Conservation (phyloP, 345 rosid species). For the Cardiospermum halicacabum region DNA sequence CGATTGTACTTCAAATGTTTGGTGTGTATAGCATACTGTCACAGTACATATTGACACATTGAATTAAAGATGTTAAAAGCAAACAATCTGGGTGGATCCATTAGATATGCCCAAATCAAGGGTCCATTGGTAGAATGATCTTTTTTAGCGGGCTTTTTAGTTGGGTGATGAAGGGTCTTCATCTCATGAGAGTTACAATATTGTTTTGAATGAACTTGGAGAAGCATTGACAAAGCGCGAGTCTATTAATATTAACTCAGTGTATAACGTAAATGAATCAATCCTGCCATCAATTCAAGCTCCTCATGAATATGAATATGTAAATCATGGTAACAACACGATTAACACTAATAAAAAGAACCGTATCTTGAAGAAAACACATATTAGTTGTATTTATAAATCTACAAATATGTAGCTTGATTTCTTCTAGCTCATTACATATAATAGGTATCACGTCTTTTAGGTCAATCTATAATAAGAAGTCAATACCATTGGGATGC, state of each 20-base stretch:
- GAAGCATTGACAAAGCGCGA: conserved; percentile 48
- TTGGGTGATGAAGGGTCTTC: conserved; percentile 66
- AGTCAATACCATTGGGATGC: conserved; percentile 31
- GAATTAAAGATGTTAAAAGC: conserved; percentile 64
- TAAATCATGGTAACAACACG: conserved; percentile 24
- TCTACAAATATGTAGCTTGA: neutral
- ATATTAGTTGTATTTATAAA: conserved; percentile 29
- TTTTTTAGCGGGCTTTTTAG: conserved; percentile 47
- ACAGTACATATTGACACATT: conserved; percentile 52
- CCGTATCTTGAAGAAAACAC: conserved; percentile 29
- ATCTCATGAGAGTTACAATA: conserved; percentile 47
- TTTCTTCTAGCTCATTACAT: conserved; percentile 7
- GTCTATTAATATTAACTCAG: conserved; percentile 33
- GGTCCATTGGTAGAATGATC: conserved; percentile 43
- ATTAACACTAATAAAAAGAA: conserved; percentile 23
- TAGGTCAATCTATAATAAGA: conserved; percentile 44
- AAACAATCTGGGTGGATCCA: conserved; percentile 25
- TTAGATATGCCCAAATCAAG: conserved; percentile 26
- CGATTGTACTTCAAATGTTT: conserved; percentile 71
- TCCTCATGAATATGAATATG: conserved; percentile 31
- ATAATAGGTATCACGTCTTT: conserved; percentile 14
- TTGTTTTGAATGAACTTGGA: conserved; percentile 39
- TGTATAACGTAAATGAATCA: conserved; percentile 26
- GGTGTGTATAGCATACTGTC: conserved; percentile 53
- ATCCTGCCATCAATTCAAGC: conserved; percentile 24